Base-by-base conservation (phyloP, 139 green algal species). In the Desmodesmus armatus region DNA sequence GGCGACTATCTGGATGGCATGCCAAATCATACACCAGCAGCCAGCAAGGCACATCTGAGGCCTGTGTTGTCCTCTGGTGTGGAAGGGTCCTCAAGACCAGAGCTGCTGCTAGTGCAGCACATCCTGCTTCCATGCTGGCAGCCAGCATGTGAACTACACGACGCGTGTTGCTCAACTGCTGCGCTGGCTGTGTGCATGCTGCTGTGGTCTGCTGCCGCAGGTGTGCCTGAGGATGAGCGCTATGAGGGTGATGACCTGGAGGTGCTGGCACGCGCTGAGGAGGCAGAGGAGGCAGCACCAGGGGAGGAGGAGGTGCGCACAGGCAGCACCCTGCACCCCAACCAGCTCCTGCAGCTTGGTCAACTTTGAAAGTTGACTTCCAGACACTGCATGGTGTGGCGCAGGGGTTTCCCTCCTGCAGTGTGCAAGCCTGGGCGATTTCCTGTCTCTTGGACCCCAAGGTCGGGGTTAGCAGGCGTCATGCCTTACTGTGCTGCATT, bases 141-240 rank as follows among this genome's bases (percentile, higher is more conserved):
- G 27, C 1, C 31, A 35, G 31, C 29, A 51, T 51, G 53, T 40
- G 9, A 19, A 55, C 35, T 23, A 53, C 9, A 11, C 35, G 23
- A 29, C 23, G 6, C 9, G 21, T 44, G 31, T 41, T 74, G 65
- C 33, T 41, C 29, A 11, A 11, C 31, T 37, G 39, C 39, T 60
- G 62, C 17, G 23, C 62, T 19, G 23, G 19, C 27, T 17, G 17
- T 62, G 51, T 67, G 58, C 39, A 3, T 79, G 0, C 44, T 79
- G 44, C 72, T 63, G 72, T 27, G 19, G n/a, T 27, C 43, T 66
- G 44, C 23, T 69, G 49, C 74, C 35, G 31, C 21, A 81, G 74
- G 33, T 70, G 74, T 81, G 51, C 21, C 74, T 70, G 74, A 81
- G 74, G 74, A 81, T 6, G 74, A 81, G 5, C 49, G 74, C 6